Evolutionary conservation across 495 filamentous ascomycete species (phyloP), one percentile per base, ranked within the genome.

Genomic region (Podospora appendiculata): DNA sequence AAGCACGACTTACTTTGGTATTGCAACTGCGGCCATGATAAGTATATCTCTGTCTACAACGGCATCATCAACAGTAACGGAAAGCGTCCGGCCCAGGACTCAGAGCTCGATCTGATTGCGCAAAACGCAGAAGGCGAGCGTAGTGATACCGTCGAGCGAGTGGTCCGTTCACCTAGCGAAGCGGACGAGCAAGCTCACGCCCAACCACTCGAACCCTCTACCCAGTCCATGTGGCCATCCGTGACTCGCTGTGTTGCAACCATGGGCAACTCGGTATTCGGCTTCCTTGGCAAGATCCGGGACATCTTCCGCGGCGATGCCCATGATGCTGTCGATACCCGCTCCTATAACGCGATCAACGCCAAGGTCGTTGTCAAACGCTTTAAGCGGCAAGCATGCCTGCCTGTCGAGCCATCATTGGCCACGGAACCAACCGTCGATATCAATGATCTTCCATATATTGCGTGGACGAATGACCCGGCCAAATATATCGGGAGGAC

Each of bases 51-150:
- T 1, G 44, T 40, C 4, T 62, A 54, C 45, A 8, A 51, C 19
- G 44, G 45, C n/a, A 32, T 62, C 4, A 1, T 59, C 25, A 55
- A 62, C 9, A 3, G n/a, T 10, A 56, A 48, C 50, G 55, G 56
- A 9, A 66, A 66, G 55, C 63, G 63, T 45, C 43, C 47, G 6
- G 63, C 63, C 1, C 44, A 57, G 43, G 51, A 51, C 36, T 52
- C 41, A 17, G 63, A 62, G 41, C 17, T 60, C 43, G 63, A 66
- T 11, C 44, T 66, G 40, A 57, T 58, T 16, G 51, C 56, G 0
- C 50, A 58, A n/a, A 57, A 49, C 47, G 38, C 48, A 32, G 46
- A 40, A 11, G 39, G 36, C 14, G 38, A 56, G 41, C 32, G 45
- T 3, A 41, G 32, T 3, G 35, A 13, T 12, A 34, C 41, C 32